Percentiles rank a stretch among this genome's conserved stretches.
Conservation (phyloP, 345 rosid species). For the Populus euphratica region DNA sequence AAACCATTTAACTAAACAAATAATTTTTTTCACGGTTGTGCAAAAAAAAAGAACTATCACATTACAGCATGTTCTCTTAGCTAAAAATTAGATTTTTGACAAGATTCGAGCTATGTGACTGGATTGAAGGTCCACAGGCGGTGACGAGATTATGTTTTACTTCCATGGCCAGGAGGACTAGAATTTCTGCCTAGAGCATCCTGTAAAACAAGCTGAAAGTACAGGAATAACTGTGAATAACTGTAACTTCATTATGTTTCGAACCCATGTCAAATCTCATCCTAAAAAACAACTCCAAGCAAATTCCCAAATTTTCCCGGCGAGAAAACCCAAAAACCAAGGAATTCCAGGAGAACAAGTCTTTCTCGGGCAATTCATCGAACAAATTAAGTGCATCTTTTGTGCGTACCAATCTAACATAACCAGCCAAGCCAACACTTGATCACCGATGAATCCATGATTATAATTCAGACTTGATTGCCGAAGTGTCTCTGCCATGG, state of each 20-base stretch:
- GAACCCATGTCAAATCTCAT: constrained; percentile 41
- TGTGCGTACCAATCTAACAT: constrained; percentile 1
- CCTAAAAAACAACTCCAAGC: constrained; percentile 32
- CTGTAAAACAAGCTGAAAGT: constrained; percentile 41
- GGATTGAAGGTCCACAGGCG: too few species aligned
- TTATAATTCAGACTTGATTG: constrained; percentile 46
- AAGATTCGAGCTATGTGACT: too few species aligned
- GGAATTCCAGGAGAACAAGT: constrained; percentile 68
- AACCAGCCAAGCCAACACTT: constrained; percentile 39
- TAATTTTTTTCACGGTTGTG: too few species aligned
- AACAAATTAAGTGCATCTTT: too few species aligned
- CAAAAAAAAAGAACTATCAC: too few species aligned
- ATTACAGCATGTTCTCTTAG: too few species aligned
- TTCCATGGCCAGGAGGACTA: too few species aligned
- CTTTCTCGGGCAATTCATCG: constrained; percentile 62
- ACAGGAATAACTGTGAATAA: constrained; percentile 48
- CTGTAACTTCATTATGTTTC: constrained; percentile 49
- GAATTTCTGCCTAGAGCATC: too few species aligned
- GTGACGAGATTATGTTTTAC: too few species aligned
- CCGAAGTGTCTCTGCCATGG: too few species aligned
- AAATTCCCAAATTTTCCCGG: constrained; percentile 31
- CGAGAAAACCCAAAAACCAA: constrained; percentile 48
- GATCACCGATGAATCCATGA: constrained; percentile 68
- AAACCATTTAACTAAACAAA: too few species aligned
- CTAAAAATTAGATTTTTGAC: too few species aligned